These are phyloP conservation scores for Eucalyptus viminalis DNA, from an alignment of 345 rosid genomes.

Conservation along the genomic window DNA sequence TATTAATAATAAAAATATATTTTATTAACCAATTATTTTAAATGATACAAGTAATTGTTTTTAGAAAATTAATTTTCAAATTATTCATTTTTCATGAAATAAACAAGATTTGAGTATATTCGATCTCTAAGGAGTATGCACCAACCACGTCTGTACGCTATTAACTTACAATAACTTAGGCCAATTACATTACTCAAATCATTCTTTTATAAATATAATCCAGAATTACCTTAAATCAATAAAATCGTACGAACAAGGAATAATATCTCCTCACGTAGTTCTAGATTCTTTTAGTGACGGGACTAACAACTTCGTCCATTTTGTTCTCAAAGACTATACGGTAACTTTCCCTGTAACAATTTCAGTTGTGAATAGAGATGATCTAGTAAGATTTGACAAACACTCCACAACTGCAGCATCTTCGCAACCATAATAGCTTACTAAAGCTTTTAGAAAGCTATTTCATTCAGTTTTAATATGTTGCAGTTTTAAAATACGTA, in stretches of 20 bases:
- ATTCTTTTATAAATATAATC: background rate
- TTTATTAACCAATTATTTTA: too few relatives aligned
- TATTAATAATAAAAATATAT: too few relatives aligned
- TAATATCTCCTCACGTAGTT: background rate
- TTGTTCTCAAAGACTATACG: background rate
- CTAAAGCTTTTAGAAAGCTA: background rate
- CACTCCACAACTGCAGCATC: background rate
- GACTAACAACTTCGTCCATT: background rate
- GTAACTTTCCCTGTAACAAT: background rate
- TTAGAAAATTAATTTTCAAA: too few relatives aligned
- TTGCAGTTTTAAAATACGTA: background rate
- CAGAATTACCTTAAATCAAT: background rate
- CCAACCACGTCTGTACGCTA: accelerated
- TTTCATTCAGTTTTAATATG: background rate
- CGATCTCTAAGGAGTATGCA: background rate
- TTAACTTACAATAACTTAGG: background rate
- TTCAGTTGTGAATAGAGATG: background rate
- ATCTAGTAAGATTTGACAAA: background rate
- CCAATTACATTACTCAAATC: background rate
- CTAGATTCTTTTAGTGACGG: background rate
- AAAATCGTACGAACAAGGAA: background rate
- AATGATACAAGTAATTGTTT: too few relatives aligned
- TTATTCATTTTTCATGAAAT: too few relatives aligned
- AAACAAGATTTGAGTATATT: background rate
- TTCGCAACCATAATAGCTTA: background rate